Base-by-base conservation (phyloP, 169 alveolate species). In the Plasmodium vivax region DNA sequence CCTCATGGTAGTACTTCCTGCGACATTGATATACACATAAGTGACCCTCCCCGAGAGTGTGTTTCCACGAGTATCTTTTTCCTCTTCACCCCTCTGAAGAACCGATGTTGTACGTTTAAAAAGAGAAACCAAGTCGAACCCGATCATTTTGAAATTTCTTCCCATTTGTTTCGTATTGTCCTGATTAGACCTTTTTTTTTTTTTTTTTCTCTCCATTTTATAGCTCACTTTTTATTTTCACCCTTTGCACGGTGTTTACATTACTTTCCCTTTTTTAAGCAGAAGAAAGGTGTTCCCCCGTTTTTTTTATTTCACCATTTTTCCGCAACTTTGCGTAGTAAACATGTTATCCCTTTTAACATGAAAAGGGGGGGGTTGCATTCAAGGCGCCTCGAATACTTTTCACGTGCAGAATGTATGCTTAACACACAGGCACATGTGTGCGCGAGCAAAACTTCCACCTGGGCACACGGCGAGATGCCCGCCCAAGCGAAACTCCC, bases 261-360 rank as follows among this genome's bases (percentile, higher is more conserved):
- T n/a, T 62, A 62, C 34, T 62, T 62, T 2, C 36, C 34, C 34
- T 62, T 19, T 62, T 62, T 62, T 62, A 62, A 45, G 56, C 56
- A 45, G 12, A 45, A 10, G 56, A 45, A 45, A 12, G 56, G n/a
- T 45, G 56, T 45, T 45, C n/a, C 56, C 56, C 56, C 56, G 56
- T 45, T 45, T 45, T 45, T 45, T 45, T 45, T n/a, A 19, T 62
- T 62, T 62, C 19, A 2, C 75, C 6, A 19, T 62, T 62, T 62
- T 62, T 62, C 30, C 75, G 75, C 75, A 62, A 19, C 75, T n/a
- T 16, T 6, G 75, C 75, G 34, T 27, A 62, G 1, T n/a, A 62
- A 62, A 62, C 36, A 62, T 62, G 27, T 62, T 62, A 62, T 62
- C 75, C 75, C 75, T 62, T 62, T 62, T 62, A 62, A 62, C 75